Percentiles rank a stretch among this genome's conserved stretches.
These are phyloP conservation scores for Curvularia lunata DNA, from an alignment of 2,329 filamentous ascomycete species.

Conservation along the genomic window DNA sequence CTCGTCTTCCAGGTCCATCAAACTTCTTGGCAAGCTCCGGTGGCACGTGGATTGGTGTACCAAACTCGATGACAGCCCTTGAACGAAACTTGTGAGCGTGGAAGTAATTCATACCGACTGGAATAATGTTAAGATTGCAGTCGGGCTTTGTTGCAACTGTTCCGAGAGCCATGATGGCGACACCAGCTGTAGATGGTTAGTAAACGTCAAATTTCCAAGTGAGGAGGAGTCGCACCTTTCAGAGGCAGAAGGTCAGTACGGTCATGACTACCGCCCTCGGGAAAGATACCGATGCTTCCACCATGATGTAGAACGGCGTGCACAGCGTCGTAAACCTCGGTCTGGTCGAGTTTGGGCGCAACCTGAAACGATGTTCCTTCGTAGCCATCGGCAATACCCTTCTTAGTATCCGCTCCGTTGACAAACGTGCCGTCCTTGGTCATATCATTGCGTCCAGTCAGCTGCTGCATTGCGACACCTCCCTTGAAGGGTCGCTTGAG, in stretches of 20 bases:
- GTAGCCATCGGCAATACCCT: conserved; percentile 63
- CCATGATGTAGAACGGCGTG: conserved; percentile 81
- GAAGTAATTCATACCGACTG: conserved; percentile 99
- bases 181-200: conserved; percentile 67
- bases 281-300: conserved; percentile 95
- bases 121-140: conserved; percentile 91
- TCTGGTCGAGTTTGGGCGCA: conserved; percentile 93
- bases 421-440: conserved; percentile 69
- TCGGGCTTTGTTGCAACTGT: conserved; percentile 83
- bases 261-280: conserved; percentile 95
- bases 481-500: conserved; percentile 88
- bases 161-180: conserved; percentile 96
- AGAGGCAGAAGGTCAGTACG: conserved; percentile 88
- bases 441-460: conserved; percentile 80
- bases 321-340: conserved; percentile 89
- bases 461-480: conserved; percentile 74
- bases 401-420: conserved; percentile 60
- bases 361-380: conserved; percentile 83
- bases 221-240: conserved; percentile 57
- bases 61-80: conserved; percentile 93
- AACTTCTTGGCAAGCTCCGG: conserved; percentile 84
- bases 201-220: neutral
- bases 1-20: conserved; percentile 71
- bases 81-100: conserved; percentile 98
- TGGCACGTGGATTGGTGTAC: conserved; percentile 84